Evolutionary conservation across 805 yeast genomes (phyloP), one percentile per base, ranked within the genome.

Genomic region (Candida cerambycidarum): DNA sequence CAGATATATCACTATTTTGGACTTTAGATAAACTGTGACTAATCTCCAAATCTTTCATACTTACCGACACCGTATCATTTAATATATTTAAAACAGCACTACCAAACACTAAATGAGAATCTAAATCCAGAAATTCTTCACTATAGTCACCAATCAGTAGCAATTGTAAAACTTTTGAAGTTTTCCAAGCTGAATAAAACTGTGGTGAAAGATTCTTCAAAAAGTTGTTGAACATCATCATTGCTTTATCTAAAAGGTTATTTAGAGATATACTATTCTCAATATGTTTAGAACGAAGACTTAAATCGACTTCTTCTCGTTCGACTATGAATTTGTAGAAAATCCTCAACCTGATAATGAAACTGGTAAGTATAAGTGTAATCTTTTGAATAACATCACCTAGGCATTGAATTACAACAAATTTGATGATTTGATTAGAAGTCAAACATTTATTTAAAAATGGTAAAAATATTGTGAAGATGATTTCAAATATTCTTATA

Each of bases 151-250:
- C 42, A 16, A 59, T 61, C 15, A 69, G 49, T 25, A 79, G 52
- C 24, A 64, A 65, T 2, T 55, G 57, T 34, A 73, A 76, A 1
- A 84, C 80, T 51, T 80, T 80, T 27, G 76, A 63, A 57, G 82
- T 71, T 59, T 83, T 71, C 79, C 82, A 79, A 3, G 86, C 81
- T 52, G 78, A 79, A 42, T 78, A 78, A 55, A 79, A 82, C 47
- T 75, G 70, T 12, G 61, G 65, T 3, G 85, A 75, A 15, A 83
- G 57, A 23, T 66, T 63, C 21, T 18, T 40, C n/a, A 40, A 11
- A 9, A 44, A 3, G 19, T 39, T 39, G 21, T 19, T 29, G 8
- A 41, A 24, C 12, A 41, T 35, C 14, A 56, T 65, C 17, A 60
- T 52, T 9, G 56, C 49, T 13, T 47, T 55, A 4, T 39, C 39